Evolutionary conservation across 805 yeast genomes (phyloP).

Genomic region (Metschnikowia matae): DNA sequence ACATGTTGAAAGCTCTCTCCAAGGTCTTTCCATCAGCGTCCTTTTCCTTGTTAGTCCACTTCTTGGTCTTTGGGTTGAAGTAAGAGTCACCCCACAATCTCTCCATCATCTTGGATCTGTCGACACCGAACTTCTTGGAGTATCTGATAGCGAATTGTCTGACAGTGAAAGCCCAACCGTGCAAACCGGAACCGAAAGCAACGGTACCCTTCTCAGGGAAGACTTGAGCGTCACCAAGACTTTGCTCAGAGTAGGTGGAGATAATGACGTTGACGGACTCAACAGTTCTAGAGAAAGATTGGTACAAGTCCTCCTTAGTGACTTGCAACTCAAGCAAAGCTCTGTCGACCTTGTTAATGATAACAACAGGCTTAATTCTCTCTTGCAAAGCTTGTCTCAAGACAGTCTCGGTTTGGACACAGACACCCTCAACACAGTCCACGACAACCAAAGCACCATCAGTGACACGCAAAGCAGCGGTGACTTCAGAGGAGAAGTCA

Average conservation of each 20-base stretch:
- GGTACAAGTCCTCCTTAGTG: slow-evolving; percentile 98
- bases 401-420: slow-evolving; percentile 99
- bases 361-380: slow-evolving; percentile 98
- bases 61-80: slow-evolving; percentile 99
- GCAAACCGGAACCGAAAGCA: slow-evolving; percentile 99
- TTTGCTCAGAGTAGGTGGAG: slow-evolving; percentile 87
- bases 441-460: slow-evolving; percentile 99
- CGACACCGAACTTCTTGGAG: slow-evolving; percentile 99
- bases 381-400: slow-evolving; percentile 98
- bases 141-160: slow-evolving; percentile 98
- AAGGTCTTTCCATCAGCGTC: slow-evolving; percentile 93
- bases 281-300: slow-evolving; percentile 96
- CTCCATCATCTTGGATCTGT: slow-evolving; percentile 96
- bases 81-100: slow-evolving; percentile 99
- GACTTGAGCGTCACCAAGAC: slow-evolving; percentile 94
- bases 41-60: slow-evolving; percentile 95
- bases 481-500: slow-evolving; percentile 99
- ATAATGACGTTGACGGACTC: slow-evolving; percentile 99
- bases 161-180: slow-evolving; percentile 99
- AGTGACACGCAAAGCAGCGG: slow-evolving; percentile 99
- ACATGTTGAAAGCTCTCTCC: slow-evolving; percentile 99
- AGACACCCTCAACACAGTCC: slow-evolving; percentile 99
- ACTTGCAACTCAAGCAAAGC: slow-evolving; percentile 98
- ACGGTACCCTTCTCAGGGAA: slow-evolving; percentile 99
- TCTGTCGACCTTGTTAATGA: slow-evolving; percentile 99